Conservation (phyloP, 495 filamentous ascomycete species). For the Penicillium dipodomyicola region DNA sequence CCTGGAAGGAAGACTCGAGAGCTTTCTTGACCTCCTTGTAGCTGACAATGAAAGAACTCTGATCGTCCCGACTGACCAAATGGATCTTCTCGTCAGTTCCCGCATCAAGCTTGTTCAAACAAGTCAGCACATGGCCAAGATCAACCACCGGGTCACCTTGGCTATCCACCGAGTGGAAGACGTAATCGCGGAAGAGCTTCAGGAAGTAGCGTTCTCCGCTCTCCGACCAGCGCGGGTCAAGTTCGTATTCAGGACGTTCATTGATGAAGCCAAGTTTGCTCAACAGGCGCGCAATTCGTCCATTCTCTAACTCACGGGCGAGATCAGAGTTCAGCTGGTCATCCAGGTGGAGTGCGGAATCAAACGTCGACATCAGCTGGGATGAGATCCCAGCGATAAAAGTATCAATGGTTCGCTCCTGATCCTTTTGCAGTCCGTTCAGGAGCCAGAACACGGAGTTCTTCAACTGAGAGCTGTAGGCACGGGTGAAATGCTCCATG, state of each 20-base stretch:
- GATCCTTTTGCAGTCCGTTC: slow-evolving; percentile 45
- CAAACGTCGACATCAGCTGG: slow-evolving; percentile 67
- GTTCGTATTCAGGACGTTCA: slow-evolving; percentile 82
- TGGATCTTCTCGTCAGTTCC: slow-evolving; percentile 82
- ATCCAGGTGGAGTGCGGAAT: slow-evolving; percentile 69
- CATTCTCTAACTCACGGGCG: slow-evolving; percentile 82
- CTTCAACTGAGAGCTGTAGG: slow-evolving; percentile 70
- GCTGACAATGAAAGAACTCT: slow-evolving; percentile 78
- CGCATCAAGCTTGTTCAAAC: slow-evolving; percentile 88
- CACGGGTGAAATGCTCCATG: slow-evolving; percentile 68
- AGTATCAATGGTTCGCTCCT: slow-evolving; percentile 68
- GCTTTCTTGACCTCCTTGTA: slow-evolving; percentile 85
- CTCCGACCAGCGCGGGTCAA: slow-evolving; percentile 76
- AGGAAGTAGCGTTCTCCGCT: slow-evolving; percentile 86
- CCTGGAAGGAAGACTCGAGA: slow-evolving; percentile 73
- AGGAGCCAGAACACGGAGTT: slow-evolving; percentile 77
- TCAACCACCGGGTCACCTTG: slow-evolving; percentile 77
- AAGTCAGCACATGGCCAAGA: slow-evolving; percentile 77
- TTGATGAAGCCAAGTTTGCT: slow-evolving; percentile 81
- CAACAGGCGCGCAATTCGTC: slow-evolving; percentile 76
- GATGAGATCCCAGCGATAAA: slow-evolving; percentile 73
- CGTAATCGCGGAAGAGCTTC: slow-evolving; percentile 93
- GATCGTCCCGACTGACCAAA: slow-evolving; percentile 83
- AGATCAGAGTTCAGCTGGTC: slow-evolving; percentile 72
- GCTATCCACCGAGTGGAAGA: slow-evolving; percentile 91